These are phyloP conservation scores for Magnusiomyces sp. DNA, from an alignment of 1,139 yeast genomes.

Conservation along the genomic window DNA sequence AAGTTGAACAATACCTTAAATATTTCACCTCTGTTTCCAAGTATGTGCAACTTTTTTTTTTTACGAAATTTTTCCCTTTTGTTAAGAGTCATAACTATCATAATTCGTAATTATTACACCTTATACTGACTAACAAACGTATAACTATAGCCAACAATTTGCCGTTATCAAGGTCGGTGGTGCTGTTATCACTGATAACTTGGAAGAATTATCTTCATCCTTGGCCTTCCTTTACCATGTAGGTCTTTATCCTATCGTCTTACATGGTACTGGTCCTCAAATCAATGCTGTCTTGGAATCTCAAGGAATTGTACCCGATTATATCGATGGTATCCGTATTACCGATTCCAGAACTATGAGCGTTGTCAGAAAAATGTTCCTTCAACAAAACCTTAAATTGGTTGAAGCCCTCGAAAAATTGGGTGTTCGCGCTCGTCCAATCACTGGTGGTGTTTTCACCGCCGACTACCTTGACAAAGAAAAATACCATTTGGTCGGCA, in stretches of 20 bases:
- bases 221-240: constrained; percentile 94
- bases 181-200: constrained; percentile 91
- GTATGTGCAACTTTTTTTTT: constrained; percentile 10
- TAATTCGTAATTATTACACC: not conserved
- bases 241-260: constrained; percentile 90
- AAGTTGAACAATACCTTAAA: constrained; percentile 93
- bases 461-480: constrained; percentile 89
- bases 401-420: constrained; percentile 93
- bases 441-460: constrained; percentile 93
- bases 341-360: constrained; percentile 93
- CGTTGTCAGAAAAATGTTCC: constrained; percentile 88
- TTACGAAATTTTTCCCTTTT: too few species aligned
- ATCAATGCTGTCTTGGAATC: constrained; percentile 87
- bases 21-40: constrained; percentile 80
- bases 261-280: constrained; percentile 99
- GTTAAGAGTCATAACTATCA: not conserved
- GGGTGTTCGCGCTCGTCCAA: constrained; percentile 98
- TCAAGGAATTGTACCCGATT: constrained; percentile 93
- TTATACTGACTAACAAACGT: too few species aligned
- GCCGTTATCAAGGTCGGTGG: constrained; percentile 99
- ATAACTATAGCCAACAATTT: constrained; percentile 64
- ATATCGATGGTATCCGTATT: constrained; percentile 92
- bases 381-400: constrained; percentile 87
- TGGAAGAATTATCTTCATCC: constrained; percentile 90
- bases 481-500: constrained; percentile 88